Conservation (phyloP, 2,329 filamentous ascomycete genomes). For the Parafenestella ontariensis region DNA sequence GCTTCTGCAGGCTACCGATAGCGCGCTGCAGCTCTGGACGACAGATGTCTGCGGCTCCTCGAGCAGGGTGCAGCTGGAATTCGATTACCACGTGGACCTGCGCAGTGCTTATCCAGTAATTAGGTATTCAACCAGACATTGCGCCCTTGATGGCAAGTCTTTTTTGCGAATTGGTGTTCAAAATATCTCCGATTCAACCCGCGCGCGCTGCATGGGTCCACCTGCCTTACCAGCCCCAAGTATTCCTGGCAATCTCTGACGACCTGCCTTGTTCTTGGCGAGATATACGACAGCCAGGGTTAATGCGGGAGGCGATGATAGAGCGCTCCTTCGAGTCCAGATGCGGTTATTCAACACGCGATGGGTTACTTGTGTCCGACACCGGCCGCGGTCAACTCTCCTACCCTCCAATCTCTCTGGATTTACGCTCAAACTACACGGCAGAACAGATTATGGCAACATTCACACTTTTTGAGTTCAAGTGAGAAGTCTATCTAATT, state of each 20-base stretch:
- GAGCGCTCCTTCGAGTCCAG: conserved; percentile 3
- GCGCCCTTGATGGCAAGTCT: not conserved
- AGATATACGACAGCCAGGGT: conserved; percentile 2
- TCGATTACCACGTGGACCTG: conserved; percentile 14
- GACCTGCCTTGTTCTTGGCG: conserved; percentile 8
- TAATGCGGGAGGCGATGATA: not conserved
- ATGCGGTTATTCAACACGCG: conserved; percentile 3
- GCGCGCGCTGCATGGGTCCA: conserved; percentile 4
- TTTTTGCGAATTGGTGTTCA: not conserved
- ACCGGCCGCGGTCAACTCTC: not conserved
- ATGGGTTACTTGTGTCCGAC: not conserved
- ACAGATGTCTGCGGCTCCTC: conserved; percentile 20
- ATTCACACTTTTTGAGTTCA: not conserved
- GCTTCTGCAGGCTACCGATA: conserved; percentile 26
- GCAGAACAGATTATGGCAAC: not conserved
- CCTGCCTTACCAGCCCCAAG: conserved; percentile 1
- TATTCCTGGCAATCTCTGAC: conserved; percentile 4
- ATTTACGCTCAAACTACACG: not conserved
- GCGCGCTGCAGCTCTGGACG: conserved; percentile 21
- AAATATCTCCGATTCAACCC: not conserved
- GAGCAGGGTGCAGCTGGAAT: not conserved
- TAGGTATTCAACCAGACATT: no score
- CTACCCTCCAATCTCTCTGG: not conserved
- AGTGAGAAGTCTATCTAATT: not conserved
- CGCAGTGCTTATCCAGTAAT: not conserved